These are phyloP conservation scores for Dillenia turbinata DNA, from an alignment of 164 flowering plant species.

Conservation along the genomic window DNA sequence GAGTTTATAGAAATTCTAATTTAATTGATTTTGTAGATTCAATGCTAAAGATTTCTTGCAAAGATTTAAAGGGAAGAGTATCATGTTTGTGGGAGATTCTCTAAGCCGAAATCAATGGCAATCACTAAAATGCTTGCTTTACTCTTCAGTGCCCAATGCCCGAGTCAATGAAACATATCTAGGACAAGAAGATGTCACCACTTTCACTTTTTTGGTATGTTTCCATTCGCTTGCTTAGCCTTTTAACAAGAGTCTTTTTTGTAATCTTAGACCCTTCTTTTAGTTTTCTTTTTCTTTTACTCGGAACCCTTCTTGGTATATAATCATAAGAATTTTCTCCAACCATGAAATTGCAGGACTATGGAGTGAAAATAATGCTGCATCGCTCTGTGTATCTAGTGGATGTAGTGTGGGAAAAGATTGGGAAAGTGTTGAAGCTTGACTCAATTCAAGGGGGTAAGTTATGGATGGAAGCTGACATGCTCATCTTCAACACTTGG, in stretches of 20 bases:
- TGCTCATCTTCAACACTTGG: constrained; percentile 60
- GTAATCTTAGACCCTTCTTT: not conserved
- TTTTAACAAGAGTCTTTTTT: not conserved
- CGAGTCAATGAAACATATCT: constrained; percentile 12
- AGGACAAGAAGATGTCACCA: constrained; percentile 22
- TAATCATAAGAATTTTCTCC: too few species aligned
- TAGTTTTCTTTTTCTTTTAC: not conserved
- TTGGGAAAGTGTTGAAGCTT: constrained; percentile 42
- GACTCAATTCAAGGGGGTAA: constrained; percentile 42
- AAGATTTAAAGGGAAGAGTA: constrained; percentile 41
- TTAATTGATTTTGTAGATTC: constrained; percentile 26
- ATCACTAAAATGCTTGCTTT: constrained; percentile 48
- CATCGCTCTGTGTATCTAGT: constrained; percentile 11
- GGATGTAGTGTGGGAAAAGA: constrained; percentile 19
- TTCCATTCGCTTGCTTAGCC: not conserved
- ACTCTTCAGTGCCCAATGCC: constrained; percentile 31
- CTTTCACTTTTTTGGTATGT: constrained; percentile 35
- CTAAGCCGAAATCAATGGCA: constrained; percentile 58
- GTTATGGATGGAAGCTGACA: constrained; percentile 39
- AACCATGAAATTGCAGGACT: constrained; percentile 24
- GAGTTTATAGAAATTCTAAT: not conserved
- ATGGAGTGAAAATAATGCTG: constrained; percentile 10
- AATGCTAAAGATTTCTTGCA: constrained; percentile 32
- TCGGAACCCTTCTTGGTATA: too few species aligned
- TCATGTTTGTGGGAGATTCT: constrained; percentile 68